Percentiles rank a stretch among this genome's conserved stretches.
These are phyloP conservation scores for Coemansia sp. DNA, from an alignment of 192 early-diverging fungal species.

Conservation along the genomic window DNA sequence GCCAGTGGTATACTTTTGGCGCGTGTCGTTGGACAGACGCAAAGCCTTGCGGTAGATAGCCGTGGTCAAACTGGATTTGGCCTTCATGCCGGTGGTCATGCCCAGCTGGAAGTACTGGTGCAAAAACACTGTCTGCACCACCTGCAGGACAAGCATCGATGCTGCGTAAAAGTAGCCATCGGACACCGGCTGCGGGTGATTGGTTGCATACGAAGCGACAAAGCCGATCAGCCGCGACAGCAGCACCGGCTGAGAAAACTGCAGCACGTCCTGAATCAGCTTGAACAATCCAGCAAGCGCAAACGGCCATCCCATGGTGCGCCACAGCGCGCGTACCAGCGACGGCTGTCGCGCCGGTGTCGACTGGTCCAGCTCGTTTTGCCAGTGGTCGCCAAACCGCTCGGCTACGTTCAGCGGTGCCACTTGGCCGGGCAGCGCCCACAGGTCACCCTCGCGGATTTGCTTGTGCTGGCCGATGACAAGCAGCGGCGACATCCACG, in stretches of 20 bases:
- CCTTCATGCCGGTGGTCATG: slow-evolving; percentile 73
- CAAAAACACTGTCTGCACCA: slow-evolving; percentile 78
- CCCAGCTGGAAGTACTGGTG: slow-evolving; percentile 92
- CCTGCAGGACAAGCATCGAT: slow-evolving; percentile 77
- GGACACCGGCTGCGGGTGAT: slow-evolving; percentile 63
- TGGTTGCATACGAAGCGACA: slow-evolving; percentile 61
- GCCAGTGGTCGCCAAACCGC: background rate
- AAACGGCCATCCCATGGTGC: slow-evolving; percentile 65
- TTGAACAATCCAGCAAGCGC: slow-evolving; percentile 72
- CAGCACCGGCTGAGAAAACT: slow-evolving; percentile 76
- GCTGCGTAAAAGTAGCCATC: slow-evolving; percentile 79
- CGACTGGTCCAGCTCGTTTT: background rate
- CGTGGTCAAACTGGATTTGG: slow-evolving; percentile 76
- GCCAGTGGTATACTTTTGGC: slow-evolving; percentile 80
- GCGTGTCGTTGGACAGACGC: slow-evolving; percentile 74
- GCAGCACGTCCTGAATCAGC: slow-evolving; percentile 63
- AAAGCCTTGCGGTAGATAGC: slow-evolving; percentile 90
- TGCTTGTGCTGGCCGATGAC: slow-evolving; percentile 73
- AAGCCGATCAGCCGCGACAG: slow-evolving; percentile 72
- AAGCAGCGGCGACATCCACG: slow-evolving; percentile 89
- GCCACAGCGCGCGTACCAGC: slow-evolving; percentile 61
- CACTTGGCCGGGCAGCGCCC: slow-evolving; percentile 32
- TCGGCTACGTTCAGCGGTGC: slow-evolving; percentile 1
- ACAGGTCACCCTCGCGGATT: slow-evolving; percentile 77
- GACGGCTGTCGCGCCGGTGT: slow-evolving; percentile 76